A percentile compares a stretch with the other conserved stretches of the same genome.
Evolutionary conservation across 306 rosid species (phyloP).

Genomic region (Coriaria nepalensis): DNA sequence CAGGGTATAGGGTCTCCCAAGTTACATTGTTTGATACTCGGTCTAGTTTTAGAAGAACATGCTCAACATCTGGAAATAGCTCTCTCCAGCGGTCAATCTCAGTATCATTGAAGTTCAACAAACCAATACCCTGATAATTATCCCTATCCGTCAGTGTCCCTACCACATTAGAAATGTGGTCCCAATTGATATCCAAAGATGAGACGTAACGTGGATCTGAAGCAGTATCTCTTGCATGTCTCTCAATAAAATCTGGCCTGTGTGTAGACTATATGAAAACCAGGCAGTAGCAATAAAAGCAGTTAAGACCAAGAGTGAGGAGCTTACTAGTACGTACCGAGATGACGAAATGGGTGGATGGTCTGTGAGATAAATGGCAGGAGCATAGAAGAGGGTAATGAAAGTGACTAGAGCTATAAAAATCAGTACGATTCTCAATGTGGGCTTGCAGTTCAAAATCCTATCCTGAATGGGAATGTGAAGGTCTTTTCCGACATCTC

Average conservation of each 20-base stretch:
- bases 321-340: constrained; percentile 31
- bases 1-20: constrained; percentile 69
- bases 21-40: constrained; percentile 39
- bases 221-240: constrained; percentile 23
- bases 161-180: constrained; percentile 37
- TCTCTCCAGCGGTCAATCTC: constrained; percentile 64
- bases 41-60: constrained; percentile 38
- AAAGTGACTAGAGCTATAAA: constrained; percentile 53
- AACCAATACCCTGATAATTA: constrained; percentile 62
- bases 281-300: not conserved
- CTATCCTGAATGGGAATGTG: constrained; percentile 21
- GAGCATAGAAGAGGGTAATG: constrained; percentile 48
- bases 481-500: constrained; percentile 47
- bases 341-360: constrained; percentile 32
- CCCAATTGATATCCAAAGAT: constrained; percentile 46
- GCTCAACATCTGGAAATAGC: constrained; percentile 56
- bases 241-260: constrained; percentile 32
- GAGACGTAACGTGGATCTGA: constrained; percentile 44
- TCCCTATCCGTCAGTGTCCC: constrained; percentile 34
- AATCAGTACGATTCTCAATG: constrained; percentile 51
- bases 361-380: constrained; percentile 58
- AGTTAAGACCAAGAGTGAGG: constrained; percentile 7
- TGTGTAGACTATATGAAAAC: no score
- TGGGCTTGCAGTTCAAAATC: constrained; percentile 44
- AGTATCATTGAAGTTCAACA: constrained; percentile 56